Evolutionary conservation across 441 rosid genomes (phyloP).

Genomic region (Jatropha podagrica): DNA sequence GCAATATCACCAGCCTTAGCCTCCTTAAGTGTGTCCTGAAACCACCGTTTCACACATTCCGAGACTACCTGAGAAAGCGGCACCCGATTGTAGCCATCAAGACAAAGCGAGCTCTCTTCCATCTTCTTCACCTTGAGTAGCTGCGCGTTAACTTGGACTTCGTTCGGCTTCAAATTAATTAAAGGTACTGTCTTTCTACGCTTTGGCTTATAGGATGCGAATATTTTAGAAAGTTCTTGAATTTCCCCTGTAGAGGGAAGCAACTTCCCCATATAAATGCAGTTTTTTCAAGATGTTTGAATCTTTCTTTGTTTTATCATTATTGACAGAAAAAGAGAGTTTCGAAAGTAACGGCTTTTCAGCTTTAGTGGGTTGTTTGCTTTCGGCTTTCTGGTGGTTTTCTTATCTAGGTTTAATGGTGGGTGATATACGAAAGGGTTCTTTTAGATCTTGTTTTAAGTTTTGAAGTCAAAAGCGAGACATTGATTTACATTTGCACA

Average conservation of each 20-base stretch:
- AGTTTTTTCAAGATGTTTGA: background rate
- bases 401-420: background rate
- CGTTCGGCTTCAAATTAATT: conserved; percentile 30
- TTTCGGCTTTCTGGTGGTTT: too few relatives aligned
- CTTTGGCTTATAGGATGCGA: conserved; percentile 40
- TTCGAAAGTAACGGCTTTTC: too few relatives aligned
- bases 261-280: conserved; percentile 52
- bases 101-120: conserved; percentile 25
- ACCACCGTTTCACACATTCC: conserved; percentile 78
- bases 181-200: conserved; percentile 16
- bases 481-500: too few relatives aligned
- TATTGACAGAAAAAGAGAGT: background rate
- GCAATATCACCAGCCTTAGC: conserved; percentile 71
- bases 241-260: conserved; percentile 39
- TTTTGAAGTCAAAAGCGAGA: too few relatives aligned
- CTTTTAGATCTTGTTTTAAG: too few relatives aligned
- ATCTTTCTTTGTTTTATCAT: background rate
- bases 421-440: background rate
- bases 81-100: conserved; percentile 35
- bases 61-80: conserved; percentile 69
- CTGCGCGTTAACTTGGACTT: conserved; percentile 34
- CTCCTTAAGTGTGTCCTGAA: conserved; percentile 68
- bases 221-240: conserved; percentile 38
- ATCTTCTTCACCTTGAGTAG: conserved; percentile 29
- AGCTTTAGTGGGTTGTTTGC: background rate